Evolutionary conservation across 2,329 filamentous ascomycete genomes (phyloP).

Genomic region (Penicillium sp.): DNA sequence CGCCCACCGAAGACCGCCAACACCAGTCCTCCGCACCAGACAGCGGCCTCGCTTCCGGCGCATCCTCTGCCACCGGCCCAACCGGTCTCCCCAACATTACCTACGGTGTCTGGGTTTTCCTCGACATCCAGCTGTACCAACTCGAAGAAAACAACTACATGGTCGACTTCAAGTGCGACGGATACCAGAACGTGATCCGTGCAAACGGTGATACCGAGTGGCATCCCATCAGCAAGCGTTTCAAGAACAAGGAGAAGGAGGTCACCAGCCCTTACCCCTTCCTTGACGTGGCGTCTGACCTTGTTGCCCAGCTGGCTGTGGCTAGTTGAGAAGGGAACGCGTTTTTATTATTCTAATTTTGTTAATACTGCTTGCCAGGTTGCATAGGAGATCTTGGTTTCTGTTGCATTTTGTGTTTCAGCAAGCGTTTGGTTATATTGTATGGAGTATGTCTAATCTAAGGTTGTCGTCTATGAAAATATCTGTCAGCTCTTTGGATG

Average conservation of each 20-base stretch:
- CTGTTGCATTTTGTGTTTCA: constrained; percentile 17
- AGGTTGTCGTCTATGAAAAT: constrained; percentile 1
- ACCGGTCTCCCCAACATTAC: constrained; percentile 47
- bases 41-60: constrained; percentile 32
- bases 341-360: constrained; percentile 9
- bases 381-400: constrained; percentile 14
- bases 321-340: constrained; percentile 40
- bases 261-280: constrained; percentile 95
- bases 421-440: constrained; percentile 18
- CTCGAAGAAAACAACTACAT: constrained; percentile 92
- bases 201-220: constrained; percentile 46
- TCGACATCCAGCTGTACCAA: constrained; percentile 94
- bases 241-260: constrained; percentile 80
- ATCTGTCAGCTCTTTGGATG: neutral
- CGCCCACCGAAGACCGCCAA: constrained; percentile 34
- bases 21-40: constrained; percentile 33
- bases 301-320: constrained; percentile 91
- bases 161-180: constrained; percentile 97
- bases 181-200: constrained; percentile 85
- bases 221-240: constrained; percentile 52
- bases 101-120: constrained; percentile 84
- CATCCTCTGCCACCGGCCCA: constrained; percentile 40
- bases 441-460: constrained; percentile 8
- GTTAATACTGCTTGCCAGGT: constrained; percentile 8
- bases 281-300: constrained; percentile 84